Evolutionary conservation across 352 stramenopile species (phyloP).

Genomic region (Phytophthora hibernalis): DNA sequence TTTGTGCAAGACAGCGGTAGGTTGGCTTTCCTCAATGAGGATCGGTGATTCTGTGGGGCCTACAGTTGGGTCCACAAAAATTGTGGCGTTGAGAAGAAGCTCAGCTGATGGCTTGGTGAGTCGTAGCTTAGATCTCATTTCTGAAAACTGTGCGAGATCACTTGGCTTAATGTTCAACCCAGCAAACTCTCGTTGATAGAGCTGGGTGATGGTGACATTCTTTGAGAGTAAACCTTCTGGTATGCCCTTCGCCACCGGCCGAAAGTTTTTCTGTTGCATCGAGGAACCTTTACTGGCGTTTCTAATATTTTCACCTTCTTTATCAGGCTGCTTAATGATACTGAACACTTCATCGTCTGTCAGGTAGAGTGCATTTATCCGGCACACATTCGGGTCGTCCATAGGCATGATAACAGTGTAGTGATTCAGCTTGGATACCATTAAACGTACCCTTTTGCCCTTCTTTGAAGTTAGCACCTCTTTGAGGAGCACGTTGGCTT

Average conservation of each 20-base stretch:
- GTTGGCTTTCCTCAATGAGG: neutral
- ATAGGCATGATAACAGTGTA: slow-evolving; percentile 50
- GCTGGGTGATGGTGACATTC: slow-evolving; percentile 34
- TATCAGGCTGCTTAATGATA: slow-evolving; percentile 11
- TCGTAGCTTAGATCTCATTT: slow-evolving; percentile 45
- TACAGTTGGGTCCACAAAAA: slow-evolving; percentile 48
- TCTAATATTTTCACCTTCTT: neutral
- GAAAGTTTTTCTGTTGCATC: slow-evolving; percentile 30
- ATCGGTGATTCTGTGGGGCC: neutral
- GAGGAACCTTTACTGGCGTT: slow-evolving; percentile 9
- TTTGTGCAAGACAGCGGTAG: slow-evolving; percentile 20
- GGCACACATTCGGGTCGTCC: slow-evolving; percentile 36
- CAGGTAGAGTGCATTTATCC: slow-evolving; percentile 67
- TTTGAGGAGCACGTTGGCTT: slow-evolving; percentile 62
- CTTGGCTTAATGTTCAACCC: slow-evolving; percentile 50
- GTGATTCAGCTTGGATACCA: slow-evolving; percentile 68
- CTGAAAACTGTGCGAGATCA: slow-evolving; percentile 44
- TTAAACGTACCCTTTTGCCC: slow-evolving; percentile 56
- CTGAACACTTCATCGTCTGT: slow-evolving; percentile 60
- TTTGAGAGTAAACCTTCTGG: slow-evolving; percentile 10
- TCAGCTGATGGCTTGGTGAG: slow-evolving; percentile 56
- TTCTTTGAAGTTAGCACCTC: slow-evolving; percentile 54
- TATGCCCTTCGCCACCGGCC: slow-evolving; percentile 7
- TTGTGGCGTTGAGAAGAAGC: slow-evolving; percentile 48
- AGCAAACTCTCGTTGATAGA: slow-evolving; percentile 54